phyloP scores from a whole-genome alignment of 768 basidiomycete species.

The Amanita brunnescens region DNA sequence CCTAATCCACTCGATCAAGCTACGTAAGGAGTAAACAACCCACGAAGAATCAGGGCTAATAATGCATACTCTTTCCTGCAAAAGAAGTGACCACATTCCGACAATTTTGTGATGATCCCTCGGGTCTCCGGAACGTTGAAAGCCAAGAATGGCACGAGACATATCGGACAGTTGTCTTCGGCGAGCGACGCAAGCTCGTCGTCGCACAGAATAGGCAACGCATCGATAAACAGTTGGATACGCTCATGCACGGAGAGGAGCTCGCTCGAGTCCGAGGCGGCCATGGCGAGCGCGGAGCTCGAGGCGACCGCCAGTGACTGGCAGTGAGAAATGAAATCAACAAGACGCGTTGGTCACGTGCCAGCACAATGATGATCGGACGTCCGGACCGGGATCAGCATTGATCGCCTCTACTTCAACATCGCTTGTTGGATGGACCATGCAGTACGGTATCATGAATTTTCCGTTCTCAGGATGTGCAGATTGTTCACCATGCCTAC shows the following conservation, averaged over 20 bases:
- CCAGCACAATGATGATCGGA: too few species aligned
- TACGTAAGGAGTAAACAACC: slow-evolving; percentile 15
- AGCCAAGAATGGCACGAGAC: slow-evolving; percentile 42
- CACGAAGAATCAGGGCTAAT: not conserved
- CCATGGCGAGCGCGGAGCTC: slow-evolving; percentile 3
- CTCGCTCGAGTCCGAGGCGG: slow-evolving; percentile 6
- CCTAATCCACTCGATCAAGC: slow-evolving; percentile 60
- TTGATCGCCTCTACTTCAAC: too few species aligned
- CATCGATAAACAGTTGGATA: slow-evolving; percentile 30
- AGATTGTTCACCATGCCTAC: too few species aligned
- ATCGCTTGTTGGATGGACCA: too few species aligned
- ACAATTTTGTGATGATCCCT: slow-evolving; percentile 47
- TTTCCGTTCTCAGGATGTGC: too few species aligned
- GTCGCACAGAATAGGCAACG: slow-evolving; percentile 33
- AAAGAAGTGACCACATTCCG: slow-evolving; percentile 57
- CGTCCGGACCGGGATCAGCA: too few species aligned
- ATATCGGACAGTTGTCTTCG: slow-evolving; percentile 60
- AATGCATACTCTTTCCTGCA: slow-evolving; percentile 50
- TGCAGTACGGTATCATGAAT: too few species aligned
- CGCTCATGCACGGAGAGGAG: slow-evolving; percentile 15
- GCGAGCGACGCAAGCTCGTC: slow-evolving; percentile 25
- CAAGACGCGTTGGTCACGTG: not conserved
- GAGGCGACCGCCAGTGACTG: not conserved
- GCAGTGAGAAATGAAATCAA: not conserved
- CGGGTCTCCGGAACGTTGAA: slow-evolving; percentile 28